Conservation (phyloP, 2,329 filamentous ascomycete species). For the Coleophoma crateriformis region DNA sequence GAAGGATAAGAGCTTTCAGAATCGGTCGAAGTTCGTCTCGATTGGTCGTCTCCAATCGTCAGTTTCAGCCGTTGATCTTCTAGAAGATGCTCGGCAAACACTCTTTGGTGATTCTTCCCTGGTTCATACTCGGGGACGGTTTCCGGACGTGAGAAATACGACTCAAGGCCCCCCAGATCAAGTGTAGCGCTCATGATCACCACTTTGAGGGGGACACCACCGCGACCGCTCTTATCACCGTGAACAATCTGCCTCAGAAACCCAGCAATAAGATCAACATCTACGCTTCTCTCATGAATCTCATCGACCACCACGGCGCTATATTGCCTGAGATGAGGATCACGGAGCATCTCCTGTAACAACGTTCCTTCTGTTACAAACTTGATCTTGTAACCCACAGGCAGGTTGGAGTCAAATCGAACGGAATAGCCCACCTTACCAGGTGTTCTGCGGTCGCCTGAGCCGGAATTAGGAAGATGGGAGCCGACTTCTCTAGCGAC, state of each 20-base stretch:
- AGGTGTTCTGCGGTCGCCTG: constrained; percentile 21
- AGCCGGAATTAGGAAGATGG: constrained; percentile 52
- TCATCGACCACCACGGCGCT: constrained; percentile 92
- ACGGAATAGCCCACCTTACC: constrained; percentile 84
- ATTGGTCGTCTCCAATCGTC: neutral
- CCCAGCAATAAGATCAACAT: constrained; percentile 85
- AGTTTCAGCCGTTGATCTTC: constrained; percentile 7
- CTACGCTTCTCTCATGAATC: constrained; percentile 91
- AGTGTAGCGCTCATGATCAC: constrained; percentile 97
- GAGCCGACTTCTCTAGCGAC: constrained; percentile 80
- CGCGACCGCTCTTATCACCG: constrained; percentile 56
- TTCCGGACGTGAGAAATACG: constrained; percentile 57
- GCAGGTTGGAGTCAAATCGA: constrained; percentile 83
- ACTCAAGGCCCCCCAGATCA: constrained; percentile 71
- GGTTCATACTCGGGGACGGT: constrained; percentile 21
- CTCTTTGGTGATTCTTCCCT: constrained; percentile 17
- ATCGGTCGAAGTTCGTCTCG: constrained; percentile 9
- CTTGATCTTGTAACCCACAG: constrained; percentile 81
- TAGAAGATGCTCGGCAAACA: constrained; percentile 17
- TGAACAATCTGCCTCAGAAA: constrained; percentile 77
- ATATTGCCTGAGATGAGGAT: constrained; percentile 77
- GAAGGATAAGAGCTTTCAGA: constrained; percentile 9
- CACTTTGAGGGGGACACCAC: constrained; percentile 75
- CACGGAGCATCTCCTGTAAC: constrained; percentile 84
- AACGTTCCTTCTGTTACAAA: constrained; percentile 96